A percentile compares a stretch with the other conserved stretches of the same genome.
Conservation (phyloP, 305 asterid genomes). For the Fraxinus greggii region DNA sequence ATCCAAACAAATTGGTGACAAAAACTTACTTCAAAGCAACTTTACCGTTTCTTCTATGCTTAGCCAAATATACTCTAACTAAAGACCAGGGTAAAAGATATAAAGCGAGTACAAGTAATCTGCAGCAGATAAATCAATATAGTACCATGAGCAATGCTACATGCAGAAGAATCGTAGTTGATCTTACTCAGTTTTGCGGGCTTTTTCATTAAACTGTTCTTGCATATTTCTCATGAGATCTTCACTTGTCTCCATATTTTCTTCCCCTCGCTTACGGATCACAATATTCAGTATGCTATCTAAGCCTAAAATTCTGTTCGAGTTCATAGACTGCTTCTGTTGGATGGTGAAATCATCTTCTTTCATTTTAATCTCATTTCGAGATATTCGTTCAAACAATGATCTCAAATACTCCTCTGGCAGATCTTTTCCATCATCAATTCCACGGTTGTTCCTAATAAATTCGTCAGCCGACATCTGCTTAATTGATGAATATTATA, state of each 20-base stretch:
- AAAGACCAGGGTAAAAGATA: slow-evolving; percentile 9
- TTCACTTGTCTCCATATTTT: slow-evolving; percentile 82
- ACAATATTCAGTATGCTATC: slow-evolving; percentile 91
- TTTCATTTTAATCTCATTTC: slow-evolving; percentile 95
- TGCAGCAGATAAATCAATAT: slow-evolving; percentile 11
- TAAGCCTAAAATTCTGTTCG: slow-evolving; percentile 76
- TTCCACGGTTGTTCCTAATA: slow-evolving; percentile 89
- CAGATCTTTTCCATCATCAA: slow-evolving; percentile 96
- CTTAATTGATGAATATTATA: slow-evolving; percentile 20
- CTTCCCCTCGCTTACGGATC: slow-evolving; percentile 80
- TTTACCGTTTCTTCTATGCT: not conserved
- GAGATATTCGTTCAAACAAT: slow-evolving; percentile 82
- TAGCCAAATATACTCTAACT: not conserved
- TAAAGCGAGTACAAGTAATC: slow-evolving; percentile 18
- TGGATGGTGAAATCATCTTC: slow-evolving; percentile 85
- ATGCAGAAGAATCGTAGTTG: slow-evolving; percentile 24
- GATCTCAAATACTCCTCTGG: slow-evolving; percentile 94
- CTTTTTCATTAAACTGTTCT: slow-evolving; percentile 98
- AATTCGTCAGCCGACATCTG: slow-evolving; percentile 98
- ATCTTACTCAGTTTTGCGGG: slow-evolving; percentile 98
- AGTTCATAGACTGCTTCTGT: slow-evolving; percentile 80
- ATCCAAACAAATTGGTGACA: not conserved
- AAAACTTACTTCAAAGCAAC: not conserved
- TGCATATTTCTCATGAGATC: slow-evolving; percentile 98
- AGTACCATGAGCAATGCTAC: slow-evolving; percentile 14